Conservation (phyloP, 2,329 filamentous ascomycete genomes). For the Pezicula radicicola region DNA sequence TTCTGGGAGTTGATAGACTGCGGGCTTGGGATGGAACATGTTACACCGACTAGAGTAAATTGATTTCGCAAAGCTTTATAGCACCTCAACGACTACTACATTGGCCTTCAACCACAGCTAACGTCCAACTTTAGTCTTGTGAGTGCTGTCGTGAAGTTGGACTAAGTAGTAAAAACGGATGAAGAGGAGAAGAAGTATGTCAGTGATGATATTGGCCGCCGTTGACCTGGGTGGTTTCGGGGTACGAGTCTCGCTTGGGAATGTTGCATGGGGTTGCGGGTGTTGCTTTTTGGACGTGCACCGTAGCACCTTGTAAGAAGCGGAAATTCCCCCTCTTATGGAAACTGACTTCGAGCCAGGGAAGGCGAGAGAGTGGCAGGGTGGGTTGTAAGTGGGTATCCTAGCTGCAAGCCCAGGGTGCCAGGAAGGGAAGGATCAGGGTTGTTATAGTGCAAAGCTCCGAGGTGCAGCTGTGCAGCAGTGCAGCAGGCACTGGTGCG, state of each 20-base stretch:
- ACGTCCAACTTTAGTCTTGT: no score
- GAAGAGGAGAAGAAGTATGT: not conserved
- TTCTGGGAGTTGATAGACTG: not conserved
- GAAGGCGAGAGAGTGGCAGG: not conserved
- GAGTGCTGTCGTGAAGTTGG: not conserved
- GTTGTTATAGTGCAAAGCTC: not conserved
- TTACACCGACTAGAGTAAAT: not conserved
- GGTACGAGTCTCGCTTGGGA: conserved; percentile 14
- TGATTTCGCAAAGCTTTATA: not conserved
- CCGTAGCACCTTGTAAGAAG: conserved; percentile 4
- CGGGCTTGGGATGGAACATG: not conserved
- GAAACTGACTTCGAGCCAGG: conserved; percentile 1
- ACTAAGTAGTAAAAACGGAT: not conserved
- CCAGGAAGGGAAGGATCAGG: no score
- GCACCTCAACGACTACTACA: not conserved
- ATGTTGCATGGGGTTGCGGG: conserved; percentile 10
- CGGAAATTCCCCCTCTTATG: conserved; percentile 13
- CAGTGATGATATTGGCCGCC: conserved; percentile 1
- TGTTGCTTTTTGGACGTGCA: conserved; percentile 15
- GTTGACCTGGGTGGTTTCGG: conserved; percentile 3
- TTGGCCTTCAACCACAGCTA: not conserved
- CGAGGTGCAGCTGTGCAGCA: not conserved
- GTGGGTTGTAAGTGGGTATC: not conserved
- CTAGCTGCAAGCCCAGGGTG: no score
- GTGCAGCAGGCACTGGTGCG: not conserved